Percentiles rank a stretch among this genome's conserved stretches.
These are phyloP conservation scores for Fusarium floridanum DNA, from an alignment of 2,329 filamentous ascomycete genomes.

Conservation along the genomic window DNA sequence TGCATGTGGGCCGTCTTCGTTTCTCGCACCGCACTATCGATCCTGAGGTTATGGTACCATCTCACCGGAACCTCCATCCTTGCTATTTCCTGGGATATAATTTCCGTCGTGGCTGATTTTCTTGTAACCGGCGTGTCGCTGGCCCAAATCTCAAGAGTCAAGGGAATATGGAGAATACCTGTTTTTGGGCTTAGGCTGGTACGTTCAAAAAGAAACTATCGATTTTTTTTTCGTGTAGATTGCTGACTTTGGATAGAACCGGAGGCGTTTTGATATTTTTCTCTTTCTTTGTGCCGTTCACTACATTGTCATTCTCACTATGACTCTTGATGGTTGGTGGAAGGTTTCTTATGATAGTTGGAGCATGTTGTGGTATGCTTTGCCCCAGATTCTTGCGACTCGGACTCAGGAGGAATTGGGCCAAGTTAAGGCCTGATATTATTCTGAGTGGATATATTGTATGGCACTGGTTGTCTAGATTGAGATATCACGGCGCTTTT, in stretches of 20 bases:
- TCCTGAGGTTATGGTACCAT: not conserved
- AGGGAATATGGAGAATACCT: not conserved
- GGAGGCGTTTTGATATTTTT: not conserved
- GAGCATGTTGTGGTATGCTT: not conserved
- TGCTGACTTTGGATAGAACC: not conserved
- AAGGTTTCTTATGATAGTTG: not conserved
- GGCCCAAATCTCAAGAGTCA: not conserved
- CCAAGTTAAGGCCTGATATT: not conserved
- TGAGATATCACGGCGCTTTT: not conserved
- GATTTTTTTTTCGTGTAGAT: not conserved
- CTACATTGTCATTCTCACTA: not conserved
- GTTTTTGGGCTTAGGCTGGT: not conserved
- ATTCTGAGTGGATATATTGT: not conserved
- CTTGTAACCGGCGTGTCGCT: not conserved
- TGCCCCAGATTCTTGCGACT: not conserved
- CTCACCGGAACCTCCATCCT: not conserved
- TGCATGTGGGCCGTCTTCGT: not conserved
- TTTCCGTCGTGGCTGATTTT: not conserved
- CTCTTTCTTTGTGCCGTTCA: not conserved
- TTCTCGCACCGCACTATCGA: not conserved
- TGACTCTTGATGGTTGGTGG: not conserved
- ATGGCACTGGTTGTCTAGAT: not conserved
- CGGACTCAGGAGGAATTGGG: not conserved
- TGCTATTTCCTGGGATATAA: not conserved
- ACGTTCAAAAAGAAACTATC: not conserved